phyloP scores from a whole-genome alignment of 2,329 filamentous ascomycete genomes.

The Fusarium burgessii region DNA sequence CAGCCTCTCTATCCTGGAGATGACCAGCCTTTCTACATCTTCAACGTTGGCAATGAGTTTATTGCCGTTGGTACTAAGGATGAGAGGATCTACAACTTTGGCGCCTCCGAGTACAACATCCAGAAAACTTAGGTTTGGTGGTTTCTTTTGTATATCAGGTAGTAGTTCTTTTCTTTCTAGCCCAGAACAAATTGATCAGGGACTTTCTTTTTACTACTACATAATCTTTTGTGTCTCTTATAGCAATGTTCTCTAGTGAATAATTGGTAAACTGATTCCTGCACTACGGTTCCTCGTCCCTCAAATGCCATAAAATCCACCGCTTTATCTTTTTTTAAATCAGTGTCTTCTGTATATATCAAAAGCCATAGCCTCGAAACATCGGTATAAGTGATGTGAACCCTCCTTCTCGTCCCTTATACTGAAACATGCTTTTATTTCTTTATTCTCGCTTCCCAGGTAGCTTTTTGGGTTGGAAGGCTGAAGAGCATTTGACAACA shows the following conservation, averaged over 20 bases:
- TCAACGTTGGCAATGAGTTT: conserved; percentile 18
- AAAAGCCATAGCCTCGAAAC: too few relatives aligned
- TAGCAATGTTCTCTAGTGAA: neutral
- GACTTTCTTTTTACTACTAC: neutral
- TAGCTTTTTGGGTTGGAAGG: too few relatives aligned
- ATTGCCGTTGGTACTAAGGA: conserved; percentile 24
- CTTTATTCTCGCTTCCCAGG: too few relatives aligned
- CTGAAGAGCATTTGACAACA: too few relatives aligned
- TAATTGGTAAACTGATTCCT: accelerated
- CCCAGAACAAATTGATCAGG: neutral
- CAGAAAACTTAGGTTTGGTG: neutral
- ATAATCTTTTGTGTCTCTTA: neutral
- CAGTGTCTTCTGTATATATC: too few relatives aligned
- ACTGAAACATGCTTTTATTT: too few relatives aligned
- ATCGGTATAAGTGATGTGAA: too few relatives aligned
- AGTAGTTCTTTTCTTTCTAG: neutral
- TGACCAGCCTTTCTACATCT: conserved; percentile 30
- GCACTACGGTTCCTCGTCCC: too few relatives aligned
- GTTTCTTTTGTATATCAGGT: accelerated
- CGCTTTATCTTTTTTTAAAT: too few relatives aligned
- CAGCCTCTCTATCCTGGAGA: conserved; percentile 19
- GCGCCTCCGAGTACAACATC: conserved; percentile 11
- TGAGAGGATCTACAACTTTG: conserved; percentile 24
- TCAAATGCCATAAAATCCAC: too few relatives aligned
- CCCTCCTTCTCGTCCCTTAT: too few relatives aligned